These are phyloP conservation scores for Austroboletus niveus DNA, from an alignment of 1,284 basidiomycete species.

Conservation along the genomic window DNA sequence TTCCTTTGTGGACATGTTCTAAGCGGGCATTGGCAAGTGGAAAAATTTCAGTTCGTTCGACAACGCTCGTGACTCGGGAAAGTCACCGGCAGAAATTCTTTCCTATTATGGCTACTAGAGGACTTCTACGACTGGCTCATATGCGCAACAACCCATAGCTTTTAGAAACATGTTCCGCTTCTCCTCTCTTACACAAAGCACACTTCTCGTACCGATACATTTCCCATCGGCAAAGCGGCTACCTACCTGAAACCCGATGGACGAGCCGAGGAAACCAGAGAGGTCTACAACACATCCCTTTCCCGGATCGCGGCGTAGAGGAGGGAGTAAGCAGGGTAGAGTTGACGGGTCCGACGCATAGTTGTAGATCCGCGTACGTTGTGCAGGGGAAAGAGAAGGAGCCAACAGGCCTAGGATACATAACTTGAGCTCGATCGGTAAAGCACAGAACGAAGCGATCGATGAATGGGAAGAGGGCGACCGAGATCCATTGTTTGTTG, in stretches of 20 bases:
- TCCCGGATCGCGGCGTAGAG: constrained; percentile 22
- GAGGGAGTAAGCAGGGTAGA: constrained; percentile 49
- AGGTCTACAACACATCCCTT: constrained; percentile 36
- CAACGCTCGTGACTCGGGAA: not conserved
- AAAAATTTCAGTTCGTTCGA: not conserved
- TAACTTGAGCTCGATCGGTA: constrained; percentile 62
- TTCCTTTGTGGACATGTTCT: constrained; percentile 64
- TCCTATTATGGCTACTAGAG: not conserved
- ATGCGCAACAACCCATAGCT: constrained; percentile 46
- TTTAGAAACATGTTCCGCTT: constrained; percentile 45
- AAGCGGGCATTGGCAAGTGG: not conserved
- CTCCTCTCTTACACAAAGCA: constrained; percentile 41
- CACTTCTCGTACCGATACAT: constrained; percentile 38
- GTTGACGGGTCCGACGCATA: constrained; percentile 54
- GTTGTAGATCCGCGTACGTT: constrained; percentile 53
- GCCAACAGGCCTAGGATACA: constrained; percentile 57
- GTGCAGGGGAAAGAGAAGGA: constrained; percentile 54
- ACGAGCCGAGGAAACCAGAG: constrained; percentile 25
- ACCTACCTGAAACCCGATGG: constrained; percentile 7
- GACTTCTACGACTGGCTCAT: constrained; percentile 34
- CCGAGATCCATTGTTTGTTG: constrained; percentile 3
- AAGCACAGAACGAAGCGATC: constrained; percentile 23
- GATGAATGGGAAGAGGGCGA: constrained; percentile 19
- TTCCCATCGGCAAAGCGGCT: constrained; percentile 31
- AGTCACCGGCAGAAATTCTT: not conserved